phyloP scores from a whole-genome alignment of 805 yeast species.

The Kazachstania africana region DNA sequence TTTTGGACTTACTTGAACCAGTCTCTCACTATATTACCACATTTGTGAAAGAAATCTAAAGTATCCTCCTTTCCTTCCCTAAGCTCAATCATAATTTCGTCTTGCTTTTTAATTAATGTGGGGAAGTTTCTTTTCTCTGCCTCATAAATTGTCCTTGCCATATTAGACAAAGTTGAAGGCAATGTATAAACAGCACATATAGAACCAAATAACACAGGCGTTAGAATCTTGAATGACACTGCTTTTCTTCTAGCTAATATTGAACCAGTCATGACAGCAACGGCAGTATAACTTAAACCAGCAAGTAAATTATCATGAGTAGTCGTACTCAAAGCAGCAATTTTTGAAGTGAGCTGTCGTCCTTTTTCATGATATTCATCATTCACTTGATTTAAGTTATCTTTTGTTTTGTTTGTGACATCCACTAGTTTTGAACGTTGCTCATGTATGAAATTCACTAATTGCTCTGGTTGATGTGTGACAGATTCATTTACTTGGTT shows the following conservation, averaged over 20 bases:
- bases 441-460: constrained; percentile 8
- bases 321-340: constrained; percentile 39
- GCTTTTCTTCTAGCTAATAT: constrained; percentile 46
- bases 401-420: constrained; percentile 1
- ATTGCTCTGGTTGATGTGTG: constrained; percentile 9
- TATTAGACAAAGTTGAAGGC: constrained; percentile 45
- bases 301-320: constrained; percentile 47
- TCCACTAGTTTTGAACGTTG: constrained; percentile 10
- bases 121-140: constrained; percentile 33
- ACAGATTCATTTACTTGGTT: constrained; percentile 1
- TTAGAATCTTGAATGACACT: constrained; percentile 32
- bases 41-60: too few species aligned
- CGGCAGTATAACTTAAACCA: constrained; percentile 40
- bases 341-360: constrained; percentile 38
- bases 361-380: constrained; percentile 36
- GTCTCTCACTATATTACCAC: too few species aligned
- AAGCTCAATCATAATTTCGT: constrained; percentile 6
- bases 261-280: constrained; percentile 50
- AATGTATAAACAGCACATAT: constrained; percentile 42
- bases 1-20: too few species aligned
- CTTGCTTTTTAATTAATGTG: constrained; percentile 14
- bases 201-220: constrained; percentile 42
- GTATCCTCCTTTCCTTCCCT: constrained; percentile 5
- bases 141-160: constrained; percentile 34
- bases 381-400: constrained; percentile 31